These are phyloP conservation scores for Verbascum thapsus DNA, from an alignment of 257 asterid genomes.

Conservation along the genomic window DNA sequence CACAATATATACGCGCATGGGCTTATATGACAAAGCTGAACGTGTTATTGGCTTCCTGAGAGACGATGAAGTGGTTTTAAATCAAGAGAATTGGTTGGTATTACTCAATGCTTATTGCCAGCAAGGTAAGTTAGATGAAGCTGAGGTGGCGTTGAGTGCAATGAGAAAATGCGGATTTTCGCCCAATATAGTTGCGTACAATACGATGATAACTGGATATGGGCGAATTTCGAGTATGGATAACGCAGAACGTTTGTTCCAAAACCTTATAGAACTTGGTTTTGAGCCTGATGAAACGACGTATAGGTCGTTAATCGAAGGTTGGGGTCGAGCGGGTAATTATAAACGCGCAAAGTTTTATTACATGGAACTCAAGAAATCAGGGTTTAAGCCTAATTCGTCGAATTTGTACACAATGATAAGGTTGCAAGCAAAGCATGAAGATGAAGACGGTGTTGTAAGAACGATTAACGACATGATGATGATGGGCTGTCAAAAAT, in stretches of 20 bases:
- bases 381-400: slow-evolving; percentile 70
- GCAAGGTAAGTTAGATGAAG: slow-evolving; percentile 75
- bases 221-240: slow-evolving; percentile 71
- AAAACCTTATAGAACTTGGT: slow-evolving; percentile 52
- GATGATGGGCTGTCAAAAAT: slow-evolving; percentile 62
- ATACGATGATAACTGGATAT: slow-evolving; percentile 85
- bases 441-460: slow-evolving; percentile 58
- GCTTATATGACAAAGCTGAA: slow-evolving; percentile 75
- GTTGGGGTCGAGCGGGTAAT: slow-evolving; percentile 81
- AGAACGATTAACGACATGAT: slow-evolving; percentile 68
- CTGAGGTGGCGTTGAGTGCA: slow-evolving; percentile 51
- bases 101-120: slow-evolving; percentile 85
- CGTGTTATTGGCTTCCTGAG: slow-evolving; percentile 58
- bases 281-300: slow-evolving; percentile 82
- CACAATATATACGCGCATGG: slow-evolving; percentile 72
- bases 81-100: slow-evolving; percentile 84
- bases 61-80: slow-evolving; percentile 63
- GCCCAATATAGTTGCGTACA: slow-evolving; percentile 75
- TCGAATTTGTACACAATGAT: slow-evolving; percentile 78
- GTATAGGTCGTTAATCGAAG: slow-evolving; percentile 85
- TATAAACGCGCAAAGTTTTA: slow-evolving; percentile 51
- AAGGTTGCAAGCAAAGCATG: slow-evolving; percentile 74
- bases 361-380: slow-evolving; percentile 55
- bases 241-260: slow-evolving; percentile 54
- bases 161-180: slow-evolving; percentile 70